Evolutionary conservation across 2,329 filamentous ascomycete genomes (phyloP).

Genomic region (Aureobasidium melanogenum): DNA sequence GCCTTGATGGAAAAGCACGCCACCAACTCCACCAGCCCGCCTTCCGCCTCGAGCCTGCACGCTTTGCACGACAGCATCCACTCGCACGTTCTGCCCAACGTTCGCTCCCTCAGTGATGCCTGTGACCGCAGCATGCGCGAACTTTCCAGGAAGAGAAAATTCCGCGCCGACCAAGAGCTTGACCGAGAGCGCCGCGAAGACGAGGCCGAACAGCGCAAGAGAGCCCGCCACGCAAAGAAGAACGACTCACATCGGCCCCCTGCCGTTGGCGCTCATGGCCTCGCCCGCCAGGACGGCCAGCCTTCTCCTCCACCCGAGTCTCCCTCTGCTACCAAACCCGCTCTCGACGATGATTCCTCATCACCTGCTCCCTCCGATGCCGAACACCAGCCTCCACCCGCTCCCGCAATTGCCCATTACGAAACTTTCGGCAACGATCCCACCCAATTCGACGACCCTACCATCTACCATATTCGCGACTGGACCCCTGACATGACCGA

Average conservation of each 20-base stretch:
- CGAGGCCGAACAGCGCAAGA: conserved; percentile 50
- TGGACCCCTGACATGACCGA: conserved; percentile 67
- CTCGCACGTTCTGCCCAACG: conserved; percentile 36
- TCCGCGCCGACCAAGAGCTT: conserved; percentile 45
- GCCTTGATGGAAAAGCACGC: conserved; percentile 58
- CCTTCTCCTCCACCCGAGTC: conserved; percentile 22
- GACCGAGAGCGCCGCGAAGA: conserved; percentile 45
- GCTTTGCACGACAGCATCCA: conserved; percentile 59
- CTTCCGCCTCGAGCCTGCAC: conserved; percentile 55
- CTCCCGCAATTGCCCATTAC: conserved; percentile 57
- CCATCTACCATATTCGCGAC: conserved; percentile 82
- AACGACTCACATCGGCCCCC: conserved; percentile 47
- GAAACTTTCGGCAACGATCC: conserved; percentile 88
- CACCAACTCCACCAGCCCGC: conserved; percentile 41
- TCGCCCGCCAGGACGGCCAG: conserved; percentile 56
- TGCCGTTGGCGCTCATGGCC: conserved; percentile 53
- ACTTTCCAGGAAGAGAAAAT: conserved; percentile 57
- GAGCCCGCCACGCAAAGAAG: conserved; percentile 42
- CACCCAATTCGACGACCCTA: conserved; percentile 82
- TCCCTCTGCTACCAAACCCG: conserved; percentile 20
- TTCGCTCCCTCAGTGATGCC: conserved; percentile 48
- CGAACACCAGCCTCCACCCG: conserved; percentile 51
- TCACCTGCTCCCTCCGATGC: conserved; percentile 50
- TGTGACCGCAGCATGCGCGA: conserved; percentile 68
- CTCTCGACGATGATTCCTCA: conserved; percentile 52